These are phyloP conservation scores for Syzygium aromaticum DNA, from an alignment of 345 rosid genomes.

Conservation along the genomic window DNA sequence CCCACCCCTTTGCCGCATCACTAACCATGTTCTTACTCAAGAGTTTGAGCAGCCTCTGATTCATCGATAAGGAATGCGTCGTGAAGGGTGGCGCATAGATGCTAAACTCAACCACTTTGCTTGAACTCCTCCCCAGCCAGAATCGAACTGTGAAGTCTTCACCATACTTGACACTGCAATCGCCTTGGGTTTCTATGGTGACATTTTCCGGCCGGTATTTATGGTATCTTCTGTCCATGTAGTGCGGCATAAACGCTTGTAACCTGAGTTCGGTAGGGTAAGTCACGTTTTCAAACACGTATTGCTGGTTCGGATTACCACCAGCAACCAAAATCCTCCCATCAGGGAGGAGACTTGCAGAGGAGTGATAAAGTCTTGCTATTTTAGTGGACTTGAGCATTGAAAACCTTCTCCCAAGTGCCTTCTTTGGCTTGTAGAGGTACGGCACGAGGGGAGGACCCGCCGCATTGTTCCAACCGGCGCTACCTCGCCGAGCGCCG, in stretches of 20 bases:
- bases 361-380: conserved; percentile 50
- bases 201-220: conserved; percentile 22
- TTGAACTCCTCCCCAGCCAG: conserved; percentile 11
- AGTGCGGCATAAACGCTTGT: conserved; percentile 32
- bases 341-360: conserved; percentile 38
- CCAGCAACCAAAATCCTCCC: conserved; percentile 48
- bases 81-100: conserved; percentile 32
- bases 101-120: conserved; percentile 9
- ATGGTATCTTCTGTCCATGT: conserved; percentile 24
- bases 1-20: conserved; percentile 2
- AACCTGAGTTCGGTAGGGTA: conserved; percentile 50
- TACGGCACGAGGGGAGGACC: conserved; percentile 16
- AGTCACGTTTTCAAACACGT: conserved; percentile 22
- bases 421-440: conserved; percentile 23
- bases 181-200: neutral
- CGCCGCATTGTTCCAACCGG: conserved; percentile 20
- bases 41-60: conserved; percentile 45
- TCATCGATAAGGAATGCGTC: conserved; percentile 41
- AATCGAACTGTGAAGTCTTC: conserved; percentile 14
- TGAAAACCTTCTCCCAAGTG: conserved; percentile 16
- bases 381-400: conserved; percentile 27
- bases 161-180: conserved; percentile 5
- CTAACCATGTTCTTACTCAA: conserved; percentile 2
- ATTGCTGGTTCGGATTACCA: conserved; percentile 37
- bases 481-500: conserved; percentile 38